Base-by-base conservation (phyloP, 305 asterid genomes). In the Solanum hybrid region DNA sequence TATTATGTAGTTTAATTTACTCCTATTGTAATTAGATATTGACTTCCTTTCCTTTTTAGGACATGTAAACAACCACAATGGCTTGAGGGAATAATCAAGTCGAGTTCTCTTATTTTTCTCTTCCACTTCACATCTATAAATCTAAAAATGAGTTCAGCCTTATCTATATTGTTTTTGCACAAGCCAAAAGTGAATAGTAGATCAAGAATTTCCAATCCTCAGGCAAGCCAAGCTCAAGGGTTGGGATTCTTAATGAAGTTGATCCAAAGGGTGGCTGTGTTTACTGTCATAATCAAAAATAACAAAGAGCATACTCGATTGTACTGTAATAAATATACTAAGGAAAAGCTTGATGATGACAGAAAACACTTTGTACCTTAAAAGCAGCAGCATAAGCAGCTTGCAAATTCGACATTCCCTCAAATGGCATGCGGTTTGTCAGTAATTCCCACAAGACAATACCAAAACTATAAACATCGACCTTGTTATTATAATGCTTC, bases 331-430 rank as follows among this genome's bases (percentile, higher is more conserved):
- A 84, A 84, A 51, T 84, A 51, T 29, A 16, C 29, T 1, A 31
- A 29, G 87, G 29, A 83, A 83, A 29, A 83, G 29, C 87, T 6
- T 16, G 51, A 61, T 40, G 83, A 67, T 37, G 75, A 31, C 31
- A 20, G 40, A 64, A 67, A 46, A 81, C 33, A 28, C 71, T 46
- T 18, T 33, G 90, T 90, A 97, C 99, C 99, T 97, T 97, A 93
- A 97, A 97, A 88, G 99, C 99, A 93, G 99, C 98, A 91, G 99
- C 98, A 94, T 97, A 97, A 74, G 99, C 99, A 91, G 98, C 99
- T 91, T 97, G 99, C 96, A 97, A 93, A 91, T 97, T 97, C 11
- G 99, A 97, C 99, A 97, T 96, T 80, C 99, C 99, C 92, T 97
- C 99, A 88, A 97, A 97, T 26, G 99, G 99, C 98, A 97, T 94